Conservation (phyloP, 352 stramenopile species). For the Globisporangium orthogonon region DNA sequence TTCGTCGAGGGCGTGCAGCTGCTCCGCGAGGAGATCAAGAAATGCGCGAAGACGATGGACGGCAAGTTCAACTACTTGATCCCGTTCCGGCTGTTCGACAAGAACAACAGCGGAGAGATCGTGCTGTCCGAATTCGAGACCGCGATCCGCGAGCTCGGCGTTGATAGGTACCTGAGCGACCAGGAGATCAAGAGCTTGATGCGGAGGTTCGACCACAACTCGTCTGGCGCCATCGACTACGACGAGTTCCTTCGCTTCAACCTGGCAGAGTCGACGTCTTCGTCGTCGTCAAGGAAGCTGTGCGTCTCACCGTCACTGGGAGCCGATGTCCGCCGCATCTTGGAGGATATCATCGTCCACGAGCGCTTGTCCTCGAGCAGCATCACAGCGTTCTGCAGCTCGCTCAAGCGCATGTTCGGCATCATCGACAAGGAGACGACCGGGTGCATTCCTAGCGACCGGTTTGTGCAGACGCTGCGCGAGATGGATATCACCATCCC, state of each 20-base stretch:
- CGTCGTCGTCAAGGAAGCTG: slow-evolving; percentile 18
- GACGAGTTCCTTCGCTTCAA: slow-evolving; percentile 79
- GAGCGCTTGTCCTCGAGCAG: slow-evolving; percentile 41
- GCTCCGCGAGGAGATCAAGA: slow-evolving; percentile 63
- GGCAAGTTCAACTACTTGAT: slow-evolving; percentile 69
- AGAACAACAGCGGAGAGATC: slow-evolving; percentile 61
- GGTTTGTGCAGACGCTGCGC: slow-evolving; percentile 53
- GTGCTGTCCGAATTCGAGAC: slow-evolving; percentile 67
- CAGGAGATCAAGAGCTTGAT: slow-evolving; percentile 81
- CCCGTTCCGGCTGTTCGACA: slow-evolving; percentile 71
- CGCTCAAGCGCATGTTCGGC: slow-evolving; percentile 72
- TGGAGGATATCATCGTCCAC: slow-evolving; percentile 39
- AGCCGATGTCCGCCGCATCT: slow-evolving; percentile 24
- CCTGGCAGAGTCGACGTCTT: slow-evolving; percentile 51
- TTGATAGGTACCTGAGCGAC: slow-evolving; percentile 64
- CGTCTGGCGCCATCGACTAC: slow-evolving; percentile 58
- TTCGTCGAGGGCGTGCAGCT: slow-evolving; percentile 72
- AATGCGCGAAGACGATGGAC: slow-evolving; percentile 73
- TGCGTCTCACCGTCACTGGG: slow-evolving; percentile 6
- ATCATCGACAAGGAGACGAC: slow-evolving; percentile 75
- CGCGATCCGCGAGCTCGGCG: slow-evolving; percentile 56
- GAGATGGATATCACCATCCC: slow-evolving; percentile 52
- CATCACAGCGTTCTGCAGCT: slow-evolving; percentile 45
- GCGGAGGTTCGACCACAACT: slow-evolving; percentile 67
- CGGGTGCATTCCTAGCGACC: slow-evolving; percentile 29